A percentile compares a stretch with the other conserved stretches of the same genome.
Conservation (phyloP, 345 rosid genomes). For the Gossypium arboreum region DNA sequence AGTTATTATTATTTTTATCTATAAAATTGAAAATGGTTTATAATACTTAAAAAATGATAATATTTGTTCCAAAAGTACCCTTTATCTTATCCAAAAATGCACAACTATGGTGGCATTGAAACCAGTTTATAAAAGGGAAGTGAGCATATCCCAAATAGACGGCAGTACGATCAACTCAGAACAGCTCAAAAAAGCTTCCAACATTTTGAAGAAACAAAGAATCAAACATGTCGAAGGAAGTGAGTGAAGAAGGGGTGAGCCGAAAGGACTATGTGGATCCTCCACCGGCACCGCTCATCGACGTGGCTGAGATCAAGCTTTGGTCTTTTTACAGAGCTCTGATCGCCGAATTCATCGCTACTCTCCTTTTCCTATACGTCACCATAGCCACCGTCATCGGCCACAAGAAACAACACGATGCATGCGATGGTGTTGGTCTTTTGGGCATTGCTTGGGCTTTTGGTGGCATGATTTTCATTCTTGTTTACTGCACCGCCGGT, state of each 20-base stretch:
- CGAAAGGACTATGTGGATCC: conserved; percentile 89
- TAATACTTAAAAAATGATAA: no score
- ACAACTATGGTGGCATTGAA: background rate
- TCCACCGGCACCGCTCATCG: conserved; percentile 89
- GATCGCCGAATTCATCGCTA: conserved; percentile 91
- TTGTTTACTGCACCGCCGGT: conserved; percentile 21
- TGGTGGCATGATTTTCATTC: conserved; percentile 19
- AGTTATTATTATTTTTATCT: no score
- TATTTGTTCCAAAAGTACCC: conserved; percentile 39
- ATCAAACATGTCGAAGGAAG: conserved; percentile 67
- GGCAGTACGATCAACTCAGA: no score
- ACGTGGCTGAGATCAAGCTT: conserved; percentile 60
- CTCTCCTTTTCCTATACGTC: conserved; percentile 68
- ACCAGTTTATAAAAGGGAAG: background rate
- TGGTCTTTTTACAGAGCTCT: conserved; percentile 95
- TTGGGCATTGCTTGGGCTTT: conserved; percentile 19
- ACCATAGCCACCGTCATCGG: conserved; percentile 15
- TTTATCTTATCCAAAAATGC: conserved; percentile 27
- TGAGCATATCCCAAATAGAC: background rate
- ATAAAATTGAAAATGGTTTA: no score
- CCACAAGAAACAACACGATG: conserved; percentile 7
- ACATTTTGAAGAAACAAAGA: background rate
- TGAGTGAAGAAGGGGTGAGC: conserved; percentile 64
- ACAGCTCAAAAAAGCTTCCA: background rate
- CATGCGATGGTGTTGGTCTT: conserved; percentile 11